Evolutionary conservation across 352 stramenopile species (phyloP), one percentile per base, ranked within the genome.

Genomic region (Globisporangium splendens): DNA sequence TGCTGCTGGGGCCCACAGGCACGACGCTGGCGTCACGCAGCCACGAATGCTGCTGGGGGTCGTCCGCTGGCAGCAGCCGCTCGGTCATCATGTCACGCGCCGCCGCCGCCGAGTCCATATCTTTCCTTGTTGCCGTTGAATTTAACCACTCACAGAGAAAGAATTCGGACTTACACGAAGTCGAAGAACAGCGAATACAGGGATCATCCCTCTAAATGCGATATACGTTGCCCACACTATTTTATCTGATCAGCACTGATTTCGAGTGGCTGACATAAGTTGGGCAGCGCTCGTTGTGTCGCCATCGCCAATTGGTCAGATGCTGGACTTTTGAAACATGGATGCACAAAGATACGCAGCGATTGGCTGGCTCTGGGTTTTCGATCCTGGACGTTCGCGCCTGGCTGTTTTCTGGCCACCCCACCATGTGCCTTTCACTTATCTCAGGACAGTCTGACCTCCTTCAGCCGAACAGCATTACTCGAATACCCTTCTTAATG

Each of bases 21-120:
- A 62, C 48, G 15, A 57, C 18, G 64, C 58, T 46, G 28, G 57
- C 39, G 65, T 68, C 42, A 28, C 22, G 50, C 10, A 20, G 63
- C 61, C 57, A 63, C 10, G 4, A 31, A 6, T 53, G 49, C n/a
- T 63, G 57, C 49, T 63, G 56, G 18, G 56, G 49, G 41, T 53
- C 57, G 13, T 33, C 22, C 14, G 18, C 33, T 15, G 73, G 61
- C 52, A 83, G 61, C 12, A 83, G 61, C 33, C 68, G 72, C 62
- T 79, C 73, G 7, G 62, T 73, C 50, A 82, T 62, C 14, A 12
- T 35, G 17, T 15, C 44, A 44, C 54, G 43, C 31, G 54, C 51
- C 54, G 44, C 39, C 22, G 21, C 21, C 18, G 18, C 18, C 12
- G 46, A 22, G 57, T 77, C 68, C 46, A 64, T 55, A 52, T 69